Evolutionary conservation across 139 green algal genomes (phyloP), one percentile per base, ranked within the genome.

Genomic region (Pleodorina starrii): DNA sequence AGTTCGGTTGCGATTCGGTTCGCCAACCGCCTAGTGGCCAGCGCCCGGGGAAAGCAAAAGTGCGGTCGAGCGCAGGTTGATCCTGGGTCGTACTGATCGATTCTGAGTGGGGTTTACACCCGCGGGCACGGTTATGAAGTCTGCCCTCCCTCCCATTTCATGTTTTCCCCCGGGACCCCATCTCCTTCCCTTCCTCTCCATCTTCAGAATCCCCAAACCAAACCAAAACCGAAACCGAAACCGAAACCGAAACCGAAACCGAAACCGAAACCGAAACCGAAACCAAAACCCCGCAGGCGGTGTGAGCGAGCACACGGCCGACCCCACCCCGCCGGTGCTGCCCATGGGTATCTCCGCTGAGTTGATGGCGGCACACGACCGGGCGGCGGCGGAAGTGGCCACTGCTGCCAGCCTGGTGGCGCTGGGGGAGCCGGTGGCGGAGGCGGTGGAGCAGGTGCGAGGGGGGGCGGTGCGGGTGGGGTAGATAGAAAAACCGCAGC

Each of bases 261-360:
- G n/a, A n/a, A n/a, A n/a, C n/a, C n/a, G n/a, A n/a, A n/a, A n/a
- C n/a, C n/a, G n/a, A n/a, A n/a, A n/a, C n/a, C n/a, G n/a, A n/a
- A n/a, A n/a, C n/a, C n/a, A n/a, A 27, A 21, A 27, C 54, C 21
- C 6, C 6, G 0, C 48, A 83, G 84, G 69, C 27, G 84, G 84
- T 21, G 27, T 82, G 42, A 74, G 42, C 51, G 84, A 89, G 69
- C 69, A 32, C 48, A 60, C 50, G 25, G 48, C 69, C 25, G 84
- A 89, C 84, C 84, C 84, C 68, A 89, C 84, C n/a, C 84, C 84
- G 2, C 84, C 84, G 29, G 35, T 89, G 12, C 23, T 89, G 69
- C 84, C 84, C 25, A 66, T 82, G 69, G 71, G 50, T 16, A 69
- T 77, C 36, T 36, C 84, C 0, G 29, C 44, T 3, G 84, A 36